A percentile compares a stretch with the other conserved stretches of the same genome.
phyloP scores from a whole-genome alignment of 805 yeast genomes.

The Metahyphopichia silvanorum region DNA sequence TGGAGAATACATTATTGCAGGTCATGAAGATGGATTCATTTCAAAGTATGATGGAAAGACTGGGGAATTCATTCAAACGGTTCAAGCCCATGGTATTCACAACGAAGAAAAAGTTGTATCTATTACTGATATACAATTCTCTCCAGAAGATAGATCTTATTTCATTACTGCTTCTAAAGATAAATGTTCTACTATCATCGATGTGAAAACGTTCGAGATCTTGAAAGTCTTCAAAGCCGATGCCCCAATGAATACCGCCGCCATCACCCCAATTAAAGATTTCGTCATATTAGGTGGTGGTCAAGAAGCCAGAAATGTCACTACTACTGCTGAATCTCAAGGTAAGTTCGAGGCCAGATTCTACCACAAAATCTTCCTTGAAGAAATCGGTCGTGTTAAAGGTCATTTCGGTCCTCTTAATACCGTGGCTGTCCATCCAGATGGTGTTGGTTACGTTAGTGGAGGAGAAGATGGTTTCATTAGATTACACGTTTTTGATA shows the following conservation, averaged over 20 bases:
- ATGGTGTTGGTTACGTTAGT: slow-evolving; percentile 88
- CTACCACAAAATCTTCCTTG: slow-evolving; percentile 91
- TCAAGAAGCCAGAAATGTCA: slow-evolving; percentile 97
- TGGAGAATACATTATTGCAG: slow-evolving; percentile 73
- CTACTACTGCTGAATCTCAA: slow-evolving; percentile 90
- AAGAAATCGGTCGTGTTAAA: slow-evolving; percentile 93
- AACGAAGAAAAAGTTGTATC: slow-evolving; percentile 39
- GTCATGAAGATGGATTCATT: slow-evolving; percentile 83
- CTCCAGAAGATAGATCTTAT: slow-evolving; percentile 75
- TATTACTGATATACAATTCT: slow-evolving; percentile 87
- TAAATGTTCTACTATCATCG: slow-evolving; percentile 74
- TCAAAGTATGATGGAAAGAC: slow-evolving; percentile 75
- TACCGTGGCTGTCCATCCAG: slow-evolving; percentile 90
- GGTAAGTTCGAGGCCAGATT: slow-evolving; percentile 97
- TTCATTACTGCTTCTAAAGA: slow-evolving; percentile 93
- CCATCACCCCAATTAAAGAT: slow-evolving; percentile 90
- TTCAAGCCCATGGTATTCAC: slow-evolving; percentile 68
- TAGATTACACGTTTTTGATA: slow-evolving; percentile 91
- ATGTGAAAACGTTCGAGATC: slow-evolving; percentile 69
- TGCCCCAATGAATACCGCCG: slow-evolving; percentile 93
- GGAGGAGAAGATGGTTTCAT: slow-evolving; percentile 99
- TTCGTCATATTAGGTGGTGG: slow-evolving; percentile 97
- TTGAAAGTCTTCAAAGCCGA: slow-evolving; percentile 80
- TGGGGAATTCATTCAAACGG: slow-evolving; percentile 62
- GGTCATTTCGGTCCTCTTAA: slow-evolving; percentile 99